Evolutionary conservation across 768 basidiomycete species (phyloP), one percentile per base, ranked within the genome.

Genomic region (Phanerodontia chrysosporium): DNA sequence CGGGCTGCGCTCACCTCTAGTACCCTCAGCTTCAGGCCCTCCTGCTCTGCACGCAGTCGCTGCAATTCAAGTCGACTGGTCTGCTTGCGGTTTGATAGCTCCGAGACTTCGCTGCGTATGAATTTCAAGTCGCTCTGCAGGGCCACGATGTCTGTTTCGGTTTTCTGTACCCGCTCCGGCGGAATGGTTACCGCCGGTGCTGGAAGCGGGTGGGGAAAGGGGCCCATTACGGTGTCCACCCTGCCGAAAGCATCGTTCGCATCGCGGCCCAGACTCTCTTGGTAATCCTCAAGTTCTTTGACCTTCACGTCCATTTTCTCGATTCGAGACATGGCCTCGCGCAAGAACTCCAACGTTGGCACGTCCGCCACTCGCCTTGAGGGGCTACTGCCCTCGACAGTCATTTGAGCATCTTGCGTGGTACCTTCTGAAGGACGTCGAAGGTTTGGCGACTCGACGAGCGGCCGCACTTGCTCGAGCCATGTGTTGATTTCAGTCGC

Each of bases 401-500:
- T n/a, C n/a, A n/a, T n/a, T 22, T 22, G 14, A 3, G 46, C 24
- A 24, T 48, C 18, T 5, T 6, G 22, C 24, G 46, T 48, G 21
- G 5, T 48, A 18, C 46, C 16, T 13, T n/a, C 32, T 36, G 52
- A 32, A 22, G 30, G 21, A n/a, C 42, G 9, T n/a, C 24, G 32
- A 42, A 13, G 30, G 36, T 22, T n/a, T 39, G 2, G 27, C 3
- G 30, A 6, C n/a, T 58, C 58, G 25, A 45, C 42, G 16, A 21
- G 30, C 6, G 58, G 49, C 7, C 49, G 49, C 18, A 52, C 22
- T n/a, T 58, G 25, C 36, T 51, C 51, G n/a, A 58, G 12, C 49
- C 49, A 58, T 3, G 25, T 18, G 5, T 49, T 22, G 14, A 45
- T 14, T 18, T 52, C 58, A 14, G 39, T 21, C 39, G 27, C 22